Percentiles rank a stretch among this genome's conserved stretches.
phyloP scores from a whole-genome alignment of 1,139 yeast species.

The Chernovozyma sophiae-reginae region DNA sequence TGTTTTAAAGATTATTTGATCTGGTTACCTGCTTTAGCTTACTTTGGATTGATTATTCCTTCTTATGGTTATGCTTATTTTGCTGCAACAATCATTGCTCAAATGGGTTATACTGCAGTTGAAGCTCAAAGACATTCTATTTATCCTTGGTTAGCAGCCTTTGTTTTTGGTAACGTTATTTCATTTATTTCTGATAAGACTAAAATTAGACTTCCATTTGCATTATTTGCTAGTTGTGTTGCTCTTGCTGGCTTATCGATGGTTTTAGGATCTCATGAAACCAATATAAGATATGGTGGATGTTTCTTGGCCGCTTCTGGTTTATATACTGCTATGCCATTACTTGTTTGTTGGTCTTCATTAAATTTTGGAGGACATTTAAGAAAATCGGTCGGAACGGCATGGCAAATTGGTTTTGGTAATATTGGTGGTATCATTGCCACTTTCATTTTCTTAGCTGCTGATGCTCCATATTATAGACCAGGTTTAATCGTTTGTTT shows the following conservation, averaged over 20 bases:
- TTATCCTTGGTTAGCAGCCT: constrained; percentile 68
- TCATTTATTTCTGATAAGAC: constrained; percentile 48
- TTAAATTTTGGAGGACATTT: constrained; percentile 68
- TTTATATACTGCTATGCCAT: constrained; percentile 69
- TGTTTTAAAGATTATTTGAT: constrained; percentile 47
- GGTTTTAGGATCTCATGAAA: constrained; percentile 29
- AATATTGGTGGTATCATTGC: constrained; percentile 80
- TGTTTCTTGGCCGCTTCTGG: constrained; percentile 67
- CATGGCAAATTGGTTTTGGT: constrained; percentile 77
- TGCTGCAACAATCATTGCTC: constrained; percentile 58
- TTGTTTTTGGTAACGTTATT: constrained; percentile 47
- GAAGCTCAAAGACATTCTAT: constrained; percentile 64
- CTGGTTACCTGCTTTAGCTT: constrained; percentile 55
- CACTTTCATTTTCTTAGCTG: constrained; percentile 54
- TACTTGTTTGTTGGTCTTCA: constrained; percentile 67
- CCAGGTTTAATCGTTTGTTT: constrained; percentile 56
- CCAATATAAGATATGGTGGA: constrained; percentile 60
- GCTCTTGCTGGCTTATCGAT: constrained; percentile 56
- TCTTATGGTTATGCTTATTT: constrained; percentile 72
- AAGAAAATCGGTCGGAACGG: constrained; percentile 68
- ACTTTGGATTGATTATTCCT: constrained; percentile 62
- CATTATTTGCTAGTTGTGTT: constrained; percentile 34
- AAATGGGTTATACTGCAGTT: constrained; percentile 56
- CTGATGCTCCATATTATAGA: constrained; percentile 56
- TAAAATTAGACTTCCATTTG: constrained; percentile 47